A percentile compares a stretch with the other conserved stretches of the same genome.
These are phyloP conservation scores for Suillus tomentosus DNA, from an alignment of 768 basidiomycete genomes.

Conservation along the genomic window DNA sequence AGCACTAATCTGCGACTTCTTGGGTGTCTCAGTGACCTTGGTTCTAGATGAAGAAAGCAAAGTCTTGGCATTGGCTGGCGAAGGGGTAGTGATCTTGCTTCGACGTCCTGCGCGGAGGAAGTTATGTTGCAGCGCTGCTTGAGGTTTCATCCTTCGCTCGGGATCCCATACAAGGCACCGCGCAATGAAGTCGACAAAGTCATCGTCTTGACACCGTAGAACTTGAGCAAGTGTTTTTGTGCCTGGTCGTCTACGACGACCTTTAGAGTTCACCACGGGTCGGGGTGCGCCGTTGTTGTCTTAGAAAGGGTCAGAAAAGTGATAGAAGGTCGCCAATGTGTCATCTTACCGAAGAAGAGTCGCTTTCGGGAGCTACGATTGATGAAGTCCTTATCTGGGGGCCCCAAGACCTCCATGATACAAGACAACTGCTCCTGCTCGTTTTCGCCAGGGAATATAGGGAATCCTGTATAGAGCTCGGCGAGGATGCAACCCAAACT, in stretches of 20 bases:
- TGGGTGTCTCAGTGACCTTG: conserved; percentile 73
- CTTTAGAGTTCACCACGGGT: conserved; percentile 95
- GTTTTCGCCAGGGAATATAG: conserved; percentile 98
- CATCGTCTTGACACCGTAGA: conserved; percentile 89
- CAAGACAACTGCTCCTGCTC: conserved; percentile 98
- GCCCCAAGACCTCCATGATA: conserved; percentile 98
- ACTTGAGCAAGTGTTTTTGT: conserved; percentile 89
- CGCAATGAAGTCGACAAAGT: conserved; percentile 94
- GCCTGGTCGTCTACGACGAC: conserved; percentile 87
- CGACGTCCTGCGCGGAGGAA: conserved; percentile 76
- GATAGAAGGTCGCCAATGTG: conserved; percentile 8
- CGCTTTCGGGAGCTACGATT: conserved; percentile 93
- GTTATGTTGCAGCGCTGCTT: conserved; percentile 88
- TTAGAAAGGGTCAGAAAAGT: conserved; percentile 35
- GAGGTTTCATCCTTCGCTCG: conserved; percentile 91
- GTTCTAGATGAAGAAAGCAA: conserved; percentile 57
- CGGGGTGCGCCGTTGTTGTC: conserved; percentile 93
- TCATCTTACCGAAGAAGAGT: conserved; percentile 88
- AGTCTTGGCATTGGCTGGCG: conserved; percentile 51
- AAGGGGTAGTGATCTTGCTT: conserved; percentile 46
- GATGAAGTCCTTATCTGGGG: conserved; percentile 93
- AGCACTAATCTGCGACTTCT: conserved; percentile 88
- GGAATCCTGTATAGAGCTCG: conserved; percentile 95
- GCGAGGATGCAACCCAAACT: conserved; percentile 97
- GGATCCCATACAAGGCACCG: conserved; percentile 99